Percentiles rank a stretch among this genome's conserved stretches.
These are phyloP conservation scores for Microdochium trichocladiopsis DNA, from an alignment of 2,329 filamentous ascomycete species.

Conservation along the genomic window DNA sequence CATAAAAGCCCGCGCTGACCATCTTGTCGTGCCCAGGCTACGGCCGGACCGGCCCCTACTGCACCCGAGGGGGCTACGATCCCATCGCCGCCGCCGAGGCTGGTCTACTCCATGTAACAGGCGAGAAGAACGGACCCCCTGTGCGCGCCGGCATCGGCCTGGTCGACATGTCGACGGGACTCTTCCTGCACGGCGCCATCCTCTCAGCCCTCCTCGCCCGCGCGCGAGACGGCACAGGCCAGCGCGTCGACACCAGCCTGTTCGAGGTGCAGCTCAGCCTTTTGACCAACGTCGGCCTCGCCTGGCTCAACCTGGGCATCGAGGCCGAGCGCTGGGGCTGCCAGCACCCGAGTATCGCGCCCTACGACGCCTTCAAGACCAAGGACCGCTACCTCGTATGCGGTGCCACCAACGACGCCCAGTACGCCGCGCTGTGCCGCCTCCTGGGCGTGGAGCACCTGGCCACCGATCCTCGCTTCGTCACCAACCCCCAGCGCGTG, in stretches of 20 bases:
- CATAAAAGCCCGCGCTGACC: neutral
- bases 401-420: slow-evolving; percentile 26
- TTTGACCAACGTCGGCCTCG: slow-evolving; percentile 30
- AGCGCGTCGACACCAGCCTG: slow-evolving; percentile 34
- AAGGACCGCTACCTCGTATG: slow-evolving; percentile 21
- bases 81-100: slow-evolving; percentile 34
- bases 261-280: slow-evolving; percentile 35
- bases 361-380: slow-evolving; percentile 34
- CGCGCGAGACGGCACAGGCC: slow-evolving; percentile 26
- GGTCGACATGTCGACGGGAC: slow-evolving; percentile 34
- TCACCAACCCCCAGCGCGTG: slow-evolving; percentile 21
- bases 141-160: slow-evolving; percentile 32
- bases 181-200: slow-evolving; percentile 37
- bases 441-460: slow-evolving; percentile 14
- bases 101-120: slow-evolving; percentile 34
- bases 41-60: slow-evolving; percentile 31
- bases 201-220: slow-evolving; percentile 30
- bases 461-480: slow-evolving; percentile 18
- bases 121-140: slow-evolving; percentile 28
- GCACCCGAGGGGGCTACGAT: slow-evolving; percentile 34
- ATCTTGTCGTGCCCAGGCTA: slow-evolving; percentile 16
- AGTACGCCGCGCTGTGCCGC: slow-evolving; percentile 21
- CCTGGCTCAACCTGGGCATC: slow-evolving; percentile 27
- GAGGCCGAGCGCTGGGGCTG: slow-evolving; percentile 35
- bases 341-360: slow-evolving; percentile 37